Percentiles rank a stretch among this genome's conserved stretches.
Conservation (phyloP, 495 filamentous ascomycete species). For the Aspergillus avenaceus region DNA sequence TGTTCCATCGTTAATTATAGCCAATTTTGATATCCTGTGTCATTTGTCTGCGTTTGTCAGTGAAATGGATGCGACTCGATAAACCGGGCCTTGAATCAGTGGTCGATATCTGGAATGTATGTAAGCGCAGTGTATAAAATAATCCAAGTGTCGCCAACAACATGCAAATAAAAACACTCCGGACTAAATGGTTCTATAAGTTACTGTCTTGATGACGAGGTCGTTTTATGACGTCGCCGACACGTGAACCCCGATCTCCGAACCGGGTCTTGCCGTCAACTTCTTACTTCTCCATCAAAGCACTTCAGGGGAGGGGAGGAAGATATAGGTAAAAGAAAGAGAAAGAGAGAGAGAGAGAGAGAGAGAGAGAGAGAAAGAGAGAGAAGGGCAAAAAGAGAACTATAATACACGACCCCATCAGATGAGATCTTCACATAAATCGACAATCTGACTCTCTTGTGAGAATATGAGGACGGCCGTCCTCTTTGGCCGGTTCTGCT, state of each 20-base stretch:
- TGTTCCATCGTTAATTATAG: slow-evolving; percentile 27
- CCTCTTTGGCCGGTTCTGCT: slow-evolving; percentile 51
- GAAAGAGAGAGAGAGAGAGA: no score
- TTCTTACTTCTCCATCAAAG: neutral
- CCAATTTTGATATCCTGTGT: slow-evolving; percentile 42
- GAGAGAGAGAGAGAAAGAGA: no score
- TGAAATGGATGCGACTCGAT: slow-evolving; percentile 51
- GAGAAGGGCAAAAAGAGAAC: no score
- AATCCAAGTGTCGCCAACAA: no score
- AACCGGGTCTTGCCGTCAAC: neutral
- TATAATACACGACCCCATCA: no score
- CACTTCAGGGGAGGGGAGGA: no score
- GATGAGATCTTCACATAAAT: slow-evolving; percentile 2
- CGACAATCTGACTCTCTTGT: slow-evolving; percentile 10
- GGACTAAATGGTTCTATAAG: no score
- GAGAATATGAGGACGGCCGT: slow-evolving; percentile 53
- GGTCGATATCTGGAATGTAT: no score
- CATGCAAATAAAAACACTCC: no score
- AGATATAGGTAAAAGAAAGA: no score
- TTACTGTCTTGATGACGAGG: neutral
- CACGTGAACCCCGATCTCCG: slow-evolving; percentile 1
- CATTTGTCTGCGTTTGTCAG: slow-evolving; percentile 46
- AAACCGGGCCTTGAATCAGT: slow-evolving; percentile 50
- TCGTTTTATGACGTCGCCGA: slow-evolving; percentile 3
- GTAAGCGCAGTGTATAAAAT: no score